Conservation (phyloP, 768 basidiomycete species). For the Russula griseocarnosa region DNA sequence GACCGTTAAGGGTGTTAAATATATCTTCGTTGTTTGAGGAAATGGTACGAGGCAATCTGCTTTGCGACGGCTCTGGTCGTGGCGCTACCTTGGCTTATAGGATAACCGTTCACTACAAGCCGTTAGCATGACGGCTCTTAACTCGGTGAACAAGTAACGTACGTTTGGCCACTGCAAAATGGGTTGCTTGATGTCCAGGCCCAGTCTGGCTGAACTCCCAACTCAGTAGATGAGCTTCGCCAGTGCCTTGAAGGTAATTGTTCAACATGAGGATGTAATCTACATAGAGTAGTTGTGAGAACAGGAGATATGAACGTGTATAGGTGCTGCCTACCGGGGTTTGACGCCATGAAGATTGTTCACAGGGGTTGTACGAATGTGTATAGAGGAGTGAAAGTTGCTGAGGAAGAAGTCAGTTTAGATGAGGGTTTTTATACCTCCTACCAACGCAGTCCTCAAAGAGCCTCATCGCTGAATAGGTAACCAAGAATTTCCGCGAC, state of each 20-base stretch:
- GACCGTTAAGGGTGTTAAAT: conserved; percentile 5
- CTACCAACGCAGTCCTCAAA: neutral
- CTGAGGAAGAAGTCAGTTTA: neutral
- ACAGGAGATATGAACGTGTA: neutral
- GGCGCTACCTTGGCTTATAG: conserved; percentile 22
- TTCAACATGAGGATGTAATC: conserved; percentile 28
- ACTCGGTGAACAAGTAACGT: neutral
- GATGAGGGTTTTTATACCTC: conserved; percentile 21
- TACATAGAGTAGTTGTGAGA: neutral
- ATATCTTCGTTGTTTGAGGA: conserved; percentile 17
- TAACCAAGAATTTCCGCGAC: conserved; percentile 3
- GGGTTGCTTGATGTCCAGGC: conserved; percentile 26
- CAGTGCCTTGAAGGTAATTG: conserved; percentile 26
- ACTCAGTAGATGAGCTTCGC: conserved; percentile 21
- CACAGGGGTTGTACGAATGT: neutral
- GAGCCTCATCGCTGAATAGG: conserved; percentile 6
- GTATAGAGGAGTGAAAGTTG: conserved; percentile 2
- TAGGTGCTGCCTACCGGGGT: conserved; percentile 10
- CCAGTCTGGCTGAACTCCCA: conserved; percentile 27
- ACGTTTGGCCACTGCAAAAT: conserved; percentile 25
- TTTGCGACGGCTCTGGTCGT: conserved; percentile 23
- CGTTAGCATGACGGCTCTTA: neutral
- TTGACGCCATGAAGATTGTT: conserved; percentile 14
- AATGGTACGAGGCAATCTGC: conserved; percentile 24
- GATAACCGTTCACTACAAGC: conserved; percentile 20